phyloP scores from a whole-genome alignment of 2,329 filamentous ascomycete genomes.

The Macrophomina tecta region DNA sequence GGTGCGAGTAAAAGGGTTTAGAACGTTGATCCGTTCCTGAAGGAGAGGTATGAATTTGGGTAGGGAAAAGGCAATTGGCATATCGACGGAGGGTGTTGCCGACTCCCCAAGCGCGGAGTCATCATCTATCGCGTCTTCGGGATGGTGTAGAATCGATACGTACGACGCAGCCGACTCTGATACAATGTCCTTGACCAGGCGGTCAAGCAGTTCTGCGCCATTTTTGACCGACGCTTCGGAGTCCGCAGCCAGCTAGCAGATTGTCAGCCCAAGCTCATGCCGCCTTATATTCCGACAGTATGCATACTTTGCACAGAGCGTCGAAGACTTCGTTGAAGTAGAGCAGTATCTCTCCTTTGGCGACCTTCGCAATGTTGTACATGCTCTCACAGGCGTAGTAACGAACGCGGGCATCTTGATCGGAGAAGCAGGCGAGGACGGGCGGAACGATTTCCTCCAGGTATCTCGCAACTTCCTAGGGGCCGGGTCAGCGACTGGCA shows the following conservation, averaged over 20 bases:
- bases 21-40: slow-evolving; percentile 90
- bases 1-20: slow-evolving; percentile 92
- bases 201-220: slow-evolving; percentile 91
- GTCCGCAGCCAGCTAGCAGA: slow-evolving; percentile 81
- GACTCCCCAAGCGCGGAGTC: slow-evolving; percentile 38
- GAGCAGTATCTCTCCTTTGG: slow-evolving; percentile 93
- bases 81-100: slow-evolving; percentile 39
- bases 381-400: slow-evolving; percentile 99
- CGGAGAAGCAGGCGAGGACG: slow-evolving; percentile 94
- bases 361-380: slow-evolving; percentile 99
- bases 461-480: slow-evolving; percentile 87
- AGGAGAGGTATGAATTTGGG: slow-evolving; percentile 89
- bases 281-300: neutral
- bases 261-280: slow-evolving; percentile 33
- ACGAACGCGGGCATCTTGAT: slow-evolving; percentile 94
- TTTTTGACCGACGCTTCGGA: slow-evolving; percentile 98
- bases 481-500: slow-evolving; percentile 28
- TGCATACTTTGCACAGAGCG: slow-evolving; percentile 83
- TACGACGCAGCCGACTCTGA: slow-evolving; percentile 95
- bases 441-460: slow-evolving; percentile 93
- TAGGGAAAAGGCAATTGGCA: slow-evolving; percentile 90
- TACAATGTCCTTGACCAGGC: slow-evolving; percentile 94
- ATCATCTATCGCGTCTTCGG: slow-evolving; percentile 59
- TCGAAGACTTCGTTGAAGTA: slow-evolving; percentile 99
- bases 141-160: slow-evolving; percentile 80